Percentiles rank a stretch among this genome's conserved stretches.
These are phyloP conservation scores for Mycena haematopus DNA, from an alignment of 768 basidiomycete genomes.

Conservation along the genomic window DNA sequence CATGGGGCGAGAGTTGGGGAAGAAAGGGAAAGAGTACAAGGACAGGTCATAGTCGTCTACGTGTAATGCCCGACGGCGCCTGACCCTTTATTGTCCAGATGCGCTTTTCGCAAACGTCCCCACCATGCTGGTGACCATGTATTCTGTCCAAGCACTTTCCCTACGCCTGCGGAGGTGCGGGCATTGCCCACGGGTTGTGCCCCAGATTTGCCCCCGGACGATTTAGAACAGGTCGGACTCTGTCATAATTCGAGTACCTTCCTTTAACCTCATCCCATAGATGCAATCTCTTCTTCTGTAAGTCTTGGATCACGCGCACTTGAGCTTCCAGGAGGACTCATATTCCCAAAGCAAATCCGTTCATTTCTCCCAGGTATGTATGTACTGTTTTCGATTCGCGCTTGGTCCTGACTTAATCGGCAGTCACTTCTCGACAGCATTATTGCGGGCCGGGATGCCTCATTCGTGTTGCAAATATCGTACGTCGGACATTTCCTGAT, in stretches of 20 bases:
- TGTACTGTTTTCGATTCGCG: background rate
- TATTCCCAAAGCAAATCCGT: conserved; percentile 48
- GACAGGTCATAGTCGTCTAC: conserved; percentile 44
- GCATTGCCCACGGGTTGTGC: conserved; percentile 27
- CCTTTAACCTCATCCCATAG: conserved; percentile 36
- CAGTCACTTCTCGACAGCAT: conserved; percentile 49
- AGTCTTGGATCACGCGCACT: conserved; percentile 25
- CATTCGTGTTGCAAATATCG: conserved; percentile 53
- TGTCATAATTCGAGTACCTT: background rate
- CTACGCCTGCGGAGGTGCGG: conserved; percentile 41
- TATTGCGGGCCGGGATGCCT: conserved; percentile 54
- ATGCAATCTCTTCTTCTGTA: conserved; percentile 68
- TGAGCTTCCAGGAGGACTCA: background rate
- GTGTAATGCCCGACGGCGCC: background rate
- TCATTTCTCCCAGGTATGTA: conserved; percentile 46
- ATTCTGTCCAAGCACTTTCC: conserved; percentile 61
- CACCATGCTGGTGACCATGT: conserved; percentile 45
- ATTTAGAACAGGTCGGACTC: conserved; percentile 51
- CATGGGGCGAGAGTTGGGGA: conserved; percentile 47
- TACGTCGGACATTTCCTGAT: conserved; percentile 31
- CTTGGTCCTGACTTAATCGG: background rate
- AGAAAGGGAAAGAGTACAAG: conserved; percentile 59
- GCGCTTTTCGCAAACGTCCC: conserved; percentile 48
- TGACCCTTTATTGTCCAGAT: conserved; percentile 40
- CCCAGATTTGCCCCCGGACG: conserved; percentile 48